Evolutionary conservation across 139 green algal species (phyloP).

Genomic region (Micromonas pusilla): DNA sequence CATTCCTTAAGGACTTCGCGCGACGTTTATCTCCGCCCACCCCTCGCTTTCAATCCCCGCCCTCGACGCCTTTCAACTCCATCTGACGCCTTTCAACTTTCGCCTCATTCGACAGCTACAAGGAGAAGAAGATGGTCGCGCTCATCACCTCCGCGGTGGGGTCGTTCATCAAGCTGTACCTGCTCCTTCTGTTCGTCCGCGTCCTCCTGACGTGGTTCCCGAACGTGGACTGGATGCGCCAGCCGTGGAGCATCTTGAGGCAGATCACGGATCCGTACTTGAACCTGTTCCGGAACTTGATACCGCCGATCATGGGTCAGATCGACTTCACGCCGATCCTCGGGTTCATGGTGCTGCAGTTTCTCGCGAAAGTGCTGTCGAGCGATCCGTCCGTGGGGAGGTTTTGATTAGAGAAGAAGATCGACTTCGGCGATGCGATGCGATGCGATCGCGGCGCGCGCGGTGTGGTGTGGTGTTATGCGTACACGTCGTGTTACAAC

Average conservation of each 20-base stretch:
- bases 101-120: background rate
- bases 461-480: background rate
- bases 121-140: constrained; percentile 20
- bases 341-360: constrained; percentile 93
- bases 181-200: constrained; percentile 88
- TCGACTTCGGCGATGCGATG: background rate
- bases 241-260: constrained; percentile 84
- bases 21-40: no score
- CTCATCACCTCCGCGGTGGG: constrained; percentile 26
- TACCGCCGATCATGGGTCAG: constrained; percentile 86
- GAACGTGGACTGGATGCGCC: constrained; percentile 84
- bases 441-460: background rate
- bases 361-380: constrained; percentile 27
- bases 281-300: constrained; percentile 87
- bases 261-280: constrained; percentile 96
- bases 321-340: constrained; percentile 96
- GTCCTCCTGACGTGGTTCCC: constrained; percentile 96
- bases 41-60: no score
- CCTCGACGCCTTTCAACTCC: no score
- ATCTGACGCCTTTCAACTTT: background rate
- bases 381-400: constrained; percentile 2
- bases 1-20: no score
- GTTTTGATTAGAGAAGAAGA: background rate
- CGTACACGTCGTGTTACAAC: no score
- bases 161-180: constrained; percentile 68